Evolutionary conservation across 2,329 filamentous ascomycete genomes (phyloP).

Genomic region (Claviceps sorghi): DNA sequence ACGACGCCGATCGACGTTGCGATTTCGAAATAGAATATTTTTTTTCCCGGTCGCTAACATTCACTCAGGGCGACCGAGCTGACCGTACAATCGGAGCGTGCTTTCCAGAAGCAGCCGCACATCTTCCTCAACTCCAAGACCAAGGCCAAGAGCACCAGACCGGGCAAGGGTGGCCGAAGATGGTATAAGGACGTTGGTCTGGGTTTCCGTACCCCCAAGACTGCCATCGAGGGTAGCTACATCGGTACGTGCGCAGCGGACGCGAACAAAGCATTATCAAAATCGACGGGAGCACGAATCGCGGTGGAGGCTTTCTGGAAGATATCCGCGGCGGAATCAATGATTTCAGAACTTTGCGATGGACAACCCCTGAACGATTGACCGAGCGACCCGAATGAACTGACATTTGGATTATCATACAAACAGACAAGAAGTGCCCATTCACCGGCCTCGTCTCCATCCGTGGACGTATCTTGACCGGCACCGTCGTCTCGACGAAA

Average conservation of each 20-base stretch:
- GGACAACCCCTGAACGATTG: background rate
- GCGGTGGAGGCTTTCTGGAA: background rate
- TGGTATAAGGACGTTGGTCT: constrained; percentile 98
- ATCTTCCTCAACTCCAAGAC: constrained; percentile 98
- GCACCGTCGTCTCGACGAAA: constrained; percentile 98
- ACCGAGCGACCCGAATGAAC: background rate
- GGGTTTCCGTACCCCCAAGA: constrained; percentile 97
- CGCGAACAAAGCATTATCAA: background rate
- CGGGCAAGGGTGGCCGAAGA: constrained; percentile 86
- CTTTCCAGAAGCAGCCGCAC: constrained; percentile 99
- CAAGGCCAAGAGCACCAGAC: constrained; percentile 69
- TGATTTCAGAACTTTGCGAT: background rate
- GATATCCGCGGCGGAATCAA: background rate
- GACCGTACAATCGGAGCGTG: constrained; percentile 99
- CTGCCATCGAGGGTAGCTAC: constrained; percentile 95
- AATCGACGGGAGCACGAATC: constrained; percentile 6
- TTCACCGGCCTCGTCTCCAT: constrained; percentile 99
- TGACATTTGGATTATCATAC: background rate
- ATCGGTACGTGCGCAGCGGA: constrained; percentile 62
- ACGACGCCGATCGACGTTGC: constrained; percentile 3
- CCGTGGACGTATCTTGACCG: constrained; percentile 99
- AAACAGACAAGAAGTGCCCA: constrained; percentile 98
- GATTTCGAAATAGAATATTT: constrained; percentile 1
- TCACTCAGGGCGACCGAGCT: constrained; percentile 85
- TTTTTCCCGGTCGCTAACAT: constrained; percentile 17